Conservation (phyloP, 2,329 filamentous ascomycete genomes). For the Hypoxylon sp. region DNA sequence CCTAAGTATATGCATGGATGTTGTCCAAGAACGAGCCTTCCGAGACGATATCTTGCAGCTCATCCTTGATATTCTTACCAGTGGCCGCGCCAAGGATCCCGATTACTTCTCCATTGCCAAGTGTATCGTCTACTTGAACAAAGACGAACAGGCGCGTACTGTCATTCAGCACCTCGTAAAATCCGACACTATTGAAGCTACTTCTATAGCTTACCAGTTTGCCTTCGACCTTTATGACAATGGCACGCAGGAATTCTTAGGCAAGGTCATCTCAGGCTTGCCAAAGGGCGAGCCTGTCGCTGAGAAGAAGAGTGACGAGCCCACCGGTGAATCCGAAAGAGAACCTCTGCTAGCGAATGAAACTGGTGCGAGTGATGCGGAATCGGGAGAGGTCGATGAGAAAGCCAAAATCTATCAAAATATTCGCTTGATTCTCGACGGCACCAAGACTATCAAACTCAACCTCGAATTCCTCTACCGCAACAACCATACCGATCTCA, state of each 20-base stretch:
- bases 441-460: slow-evolving; percentile 91
- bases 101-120: slow-evolving; percentile 99
- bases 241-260: slow-evolving; percentile 94
- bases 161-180: slow-evolving; percentile 85
- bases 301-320: slow-evolving; percentile 59
- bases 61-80: slow-evolving; percentile 88
- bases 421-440: slow-evolving; percentile 77
- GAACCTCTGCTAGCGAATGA: slow-evolving; percentile 58
- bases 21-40: slow-evolving; percentile 91
- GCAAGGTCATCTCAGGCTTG: slow-evolving; percentile 84
- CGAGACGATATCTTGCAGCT: slow-evolving; percentile 85
- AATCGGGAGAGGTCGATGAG: slow-evolving; percentile 57
- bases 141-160: slow-evolving; percentile 86
- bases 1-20: slow-evolving; percentile 94
- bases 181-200: slow-evolving; percentile 78
- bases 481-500: slow-evolving; percentile 91
- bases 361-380: slow-evolving; percentile 62
- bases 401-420: slow-evolving; percentile 67
- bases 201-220: slow-evolving; percentile 93
- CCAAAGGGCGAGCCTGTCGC: slow-evolving; percentile 60
- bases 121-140: slow-evolving; percentile 94
- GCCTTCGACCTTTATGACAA: slow-evolving; percentile 99
- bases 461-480: slow-evolving; percentile 97
- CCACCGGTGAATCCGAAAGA: slow-evolving; percentile 56
- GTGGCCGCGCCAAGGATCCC: slow-evolving; percentile 83